phyloP scores from a whole-genome alignment of 306 rosid genomes.

The Ochetophila trinervis region DNA sequence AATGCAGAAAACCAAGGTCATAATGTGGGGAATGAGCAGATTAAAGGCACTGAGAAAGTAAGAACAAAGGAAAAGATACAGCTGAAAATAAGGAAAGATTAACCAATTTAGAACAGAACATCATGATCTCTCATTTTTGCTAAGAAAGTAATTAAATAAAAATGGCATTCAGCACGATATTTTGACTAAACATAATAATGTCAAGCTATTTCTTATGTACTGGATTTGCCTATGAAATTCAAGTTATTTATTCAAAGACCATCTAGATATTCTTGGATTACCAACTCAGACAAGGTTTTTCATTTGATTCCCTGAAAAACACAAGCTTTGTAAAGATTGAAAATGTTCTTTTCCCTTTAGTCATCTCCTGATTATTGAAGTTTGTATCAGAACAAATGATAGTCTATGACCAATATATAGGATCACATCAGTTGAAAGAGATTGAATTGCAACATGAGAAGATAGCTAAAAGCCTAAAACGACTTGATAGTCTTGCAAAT shows the following conservation, averaged over 20 bases:
- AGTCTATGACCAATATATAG: not conserved
- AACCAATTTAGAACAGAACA: not conserved
- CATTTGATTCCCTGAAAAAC: not conserved
- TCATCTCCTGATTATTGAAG: not conserved
- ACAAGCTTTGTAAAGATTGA: not conserved
- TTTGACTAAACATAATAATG: too few species aligned
- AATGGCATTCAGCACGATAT: not conserved
- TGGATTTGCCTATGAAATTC: not conserved
- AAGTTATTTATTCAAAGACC: not conserved
- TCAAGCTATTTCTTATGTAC: not conserved
- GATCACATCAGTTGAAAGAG: not conserved
- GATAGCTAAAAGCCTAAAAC: not conserved
- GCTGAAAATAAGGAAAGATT: not conserved
- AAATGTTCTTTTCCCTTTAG: not conserved
- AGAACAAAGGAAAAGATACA: not conserved
- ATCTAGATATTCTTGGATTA: not conserved
- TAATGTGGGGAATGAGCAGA: conserved; percentile 7
- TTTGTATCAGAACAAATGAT: not conserved
- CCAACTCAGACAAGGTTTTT: not conserved
- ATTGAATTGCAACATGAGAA: not conserved
- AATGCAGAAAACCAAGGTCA: too few species aligned
- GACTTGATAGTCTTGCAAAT: not conserved
- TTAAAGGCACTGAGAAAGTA: conserved; percentile 5
- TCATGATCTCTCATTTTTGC: not conserved
- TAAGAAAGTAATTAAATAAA: not conserved